Evolutionary conservation across 2,329 filamentous ascomycete species (phyloP).

Genomic region (Camillea tinctor): DNA sequence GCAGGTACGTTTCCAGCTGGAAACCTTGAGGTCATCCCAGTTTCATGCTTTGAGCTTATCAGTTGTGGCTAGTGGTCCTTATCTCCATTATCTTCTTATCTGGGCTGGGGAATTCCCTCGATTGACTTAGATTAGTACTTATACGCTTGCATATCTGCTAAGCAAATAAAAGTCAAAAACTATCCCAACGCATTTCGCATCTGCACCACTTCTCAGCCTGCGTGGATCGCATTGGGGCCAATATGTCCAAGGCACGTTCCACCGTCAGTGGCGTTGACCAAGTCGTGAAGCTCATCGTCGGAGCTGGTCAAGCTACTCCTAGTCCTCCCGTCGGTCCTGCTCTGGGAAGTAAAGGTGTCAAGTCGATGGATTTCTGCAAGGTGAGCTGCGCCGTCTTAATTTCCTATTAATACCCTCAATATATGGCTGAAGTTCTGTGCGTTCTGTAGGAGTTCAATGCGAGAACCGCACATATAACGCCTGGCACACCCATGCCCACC

Average conservation of each 20-base stretch:
- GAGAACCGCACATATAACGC: constrained; percentile 77
- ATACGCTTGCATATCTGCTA: no score
- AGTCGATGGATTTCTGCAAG: constrained; percentile 99
- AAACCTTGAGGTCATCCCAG: background rate
- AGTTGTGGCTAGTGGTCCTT: background rate
- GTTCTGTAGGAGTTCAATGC: constrained; percentile 86
- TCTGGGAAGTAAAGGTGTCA: constrained; percentile 94
- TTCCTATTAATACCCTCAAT: background rate
- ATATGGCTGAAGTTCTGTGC: constrained; percentile 13
- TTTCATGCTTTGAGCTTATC: background rate
- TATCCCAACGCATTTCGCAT: constrained; percentile 1
- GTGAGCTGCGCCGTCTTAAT: constrained; percentile 42
- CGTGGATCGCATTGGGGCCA: constrained; percentile 11
- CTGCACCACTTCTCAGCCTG: background rate
- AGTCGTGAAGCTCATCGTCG: constrained; percentile 96
- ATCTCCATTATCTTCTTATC: no score
- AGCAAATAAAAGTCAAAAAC: background rate
- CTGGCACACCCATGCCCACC: constrained; percentile 84
- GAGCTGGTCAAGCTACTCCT: constrained; percentile 90
- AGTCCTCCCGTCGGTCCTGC: constrained; percentile 96
- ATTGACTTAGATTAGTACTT: background rate
- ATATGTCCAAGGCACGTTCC: constrained; percentile 53
- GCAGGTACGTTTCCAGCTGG: no score
- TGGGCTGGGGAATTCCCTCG: background rate
- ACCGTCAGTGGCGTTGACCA: constrained; percentile 54